These are phyloP conservation scores for Anisodus tanguticus DNA, from an alignment of 257 asterid genomes.

Conservation along the genomic window DNA sequence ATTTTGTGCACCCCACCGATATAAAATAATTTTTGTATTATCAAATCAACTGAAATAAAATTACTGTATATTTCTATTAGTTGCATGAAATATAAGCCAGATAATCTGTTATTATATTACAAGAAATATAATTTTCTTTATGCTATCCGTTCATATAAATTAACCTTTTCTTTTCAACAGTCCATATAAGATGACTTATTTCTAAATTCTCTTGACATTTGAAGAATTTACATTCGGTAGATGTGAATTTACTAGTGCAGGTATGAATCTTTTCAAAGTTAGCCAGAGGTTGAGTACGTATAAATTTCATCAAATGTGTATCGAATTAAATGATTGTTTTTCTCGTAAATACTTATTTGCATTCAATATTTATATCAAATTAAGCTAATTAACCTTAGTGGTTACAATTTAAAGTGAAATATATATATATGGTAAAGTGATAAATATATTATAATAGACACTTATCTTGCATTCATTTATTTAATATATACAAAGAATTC, in stretches of 20 bases:
- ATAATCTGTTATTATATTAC: neutral
- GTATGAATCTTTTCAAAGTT: neutral
- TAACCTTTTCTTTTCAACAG: neutral
- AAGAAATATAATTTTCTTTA: neutral
- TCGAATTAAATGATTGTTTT: no score
- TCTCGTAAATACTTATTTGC: no score
- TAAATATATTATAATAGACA: no score
- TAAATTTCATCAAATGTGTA: no score
- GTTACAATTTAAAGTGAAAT: no score
- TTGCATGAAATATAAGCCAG: neutral
- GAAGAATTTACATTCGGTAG: neutral
- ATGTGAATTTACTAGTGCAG: neutral
- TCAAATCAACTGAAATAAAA: neutral
- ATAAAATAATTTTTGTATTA: neutral
- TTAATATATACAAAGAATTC: no score
- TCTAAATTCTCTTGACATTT: neutral
- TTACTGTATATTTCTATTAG: neutral
- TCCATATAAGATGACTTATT: neutral
- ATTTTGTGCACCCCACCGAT: neutral
- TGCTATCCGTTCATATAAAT: neutral
- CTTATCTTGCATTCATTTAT: no score
- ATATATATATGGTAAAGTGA: no score
- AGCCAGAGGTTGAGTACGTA: neutral
- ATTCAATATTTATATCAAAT: no score
- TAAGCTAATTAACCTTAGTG: no score